Conservation (phyloP, 1,284 basidiomycete genomes). For the Gymnopus androsaceus region DNA sequence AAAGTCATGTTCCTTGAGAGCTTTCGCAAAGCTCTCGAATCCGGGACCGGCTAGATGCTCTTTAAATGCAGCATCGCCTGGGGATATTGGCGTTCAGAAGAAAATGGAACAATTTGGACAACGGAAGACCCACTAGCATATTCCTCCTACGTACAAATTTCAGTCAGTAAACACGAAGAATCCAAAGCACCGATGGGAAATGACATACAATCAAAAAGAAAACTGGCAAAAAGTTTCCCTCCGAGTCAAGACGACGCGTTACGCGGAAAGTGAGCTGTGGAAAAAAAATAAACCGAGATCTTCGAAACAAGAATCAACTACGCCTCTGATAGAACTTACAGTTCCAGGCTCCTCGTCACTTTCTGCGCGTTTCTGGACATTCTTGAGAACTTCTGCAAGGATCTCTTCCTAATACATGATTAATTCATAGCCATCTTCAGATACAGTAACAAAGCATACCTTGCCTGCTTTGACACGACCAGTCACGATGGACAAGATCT, state of each 20-base stretch:
- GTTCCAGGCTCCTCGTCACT: slow-evolving; percentile 5
- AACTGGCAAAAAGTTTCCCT: neutral
- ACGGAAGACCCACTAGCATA: no score
- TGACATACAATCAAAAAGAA: neutral
- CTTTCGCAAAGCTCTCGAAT: no score
- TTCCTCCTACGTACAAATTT: no score
- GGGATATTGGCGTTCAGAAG: no score
- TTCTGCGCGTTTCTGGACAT: neutral
- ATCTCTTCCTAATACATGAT: neutral
- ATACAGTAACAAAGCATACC: neutral
- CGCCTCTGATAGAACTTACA: neutral
- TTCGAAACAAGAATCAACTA: neutral
- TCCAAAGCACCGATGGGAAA: no score
- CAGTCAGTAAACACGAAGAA: no score
- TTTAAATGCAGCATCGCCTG: no score
- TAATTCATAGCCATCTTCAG: neutral
- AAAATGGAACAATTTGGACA: no score
- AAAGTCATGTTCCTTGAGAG: no score
- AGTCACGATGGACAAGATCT: neutral
- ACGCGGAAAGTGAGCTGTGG: neutral
- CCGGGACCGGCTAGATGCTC: no score
- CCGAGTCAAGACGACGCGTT: neutral
- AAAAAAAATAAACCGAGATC: neutral
- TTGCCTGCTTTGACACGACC: neutral
- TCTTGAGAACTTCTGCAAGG: neutral